These are phyloP conservation scores for Plasmodium cynomolgi DNA, from an alignment of 169 alveolate genomes.

Conservation along the genomic window DNA sequence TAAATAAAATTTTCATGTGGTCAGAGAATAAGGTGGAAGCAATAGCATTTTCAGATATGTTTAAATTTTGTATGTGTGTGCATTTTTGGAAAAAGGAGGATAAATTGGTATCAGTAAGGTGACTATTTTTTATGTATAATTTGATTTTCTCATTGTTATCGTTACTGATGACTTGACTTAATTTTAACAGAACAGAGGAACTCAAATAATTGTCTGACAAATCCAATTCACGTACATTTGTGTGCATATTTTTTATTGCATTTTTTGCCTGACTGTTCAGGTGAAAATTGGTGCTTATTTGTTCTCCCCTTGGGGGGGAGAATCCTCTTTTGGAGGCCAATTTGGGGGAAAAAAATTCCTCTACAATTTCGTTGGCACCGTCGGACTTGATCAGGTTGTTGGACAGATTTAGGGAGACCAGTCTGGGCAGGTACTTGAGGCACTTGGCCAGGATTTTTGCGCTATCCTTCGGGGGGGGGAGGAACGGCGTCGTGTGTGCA, in stretches of 20 bases:
- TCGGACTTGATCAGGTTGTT: conserved; percentile 17
- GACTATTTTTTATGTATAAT: conserved; percentile 7
- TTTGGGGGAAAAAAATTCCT: conserved; percentile 5
- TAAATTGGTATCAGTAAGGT: background rate
- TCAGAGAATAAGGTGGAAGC: background rate
- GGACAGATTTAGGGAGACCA: conserved; percentile 13
- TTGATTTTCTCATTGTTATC: background rate
- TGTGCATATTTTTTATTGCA: background rate
- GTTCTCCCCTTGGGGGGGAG: background rate
- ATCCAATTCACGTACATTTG: conserved; percentile 19
- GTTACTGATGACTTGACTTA: background rate
- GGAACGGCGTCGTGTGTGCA: background rate
- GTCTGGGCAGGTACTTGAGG: conserved; percentile 18
- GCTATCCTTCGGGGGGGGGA: conserved; percentile 40
- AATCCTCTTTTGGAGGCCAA: background rate
- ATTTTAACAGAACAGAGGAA: background rate
- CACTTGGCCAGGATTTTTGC: conserved; percentile 49
- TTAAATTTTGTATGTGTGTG: conserved; percentile 17
- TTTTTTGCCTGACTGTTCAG: conserved; percentile 8
- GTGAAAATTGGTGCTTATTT: background rate
- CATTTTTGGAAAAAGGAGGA: background rate
- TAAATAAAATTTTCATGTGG: conserved; percentile 28
- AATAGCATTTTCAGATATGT: conserved; percentile 27
- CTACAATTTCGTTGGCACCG: conserved; percentile 40
- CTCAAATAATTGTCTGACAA: conserved; percentile 34